These are phyloP conservation scores for Curvularia sp. DNA, from an alignment of 2,329 filamentous ascomycete species.

Conservation along the genomic window DNA sequence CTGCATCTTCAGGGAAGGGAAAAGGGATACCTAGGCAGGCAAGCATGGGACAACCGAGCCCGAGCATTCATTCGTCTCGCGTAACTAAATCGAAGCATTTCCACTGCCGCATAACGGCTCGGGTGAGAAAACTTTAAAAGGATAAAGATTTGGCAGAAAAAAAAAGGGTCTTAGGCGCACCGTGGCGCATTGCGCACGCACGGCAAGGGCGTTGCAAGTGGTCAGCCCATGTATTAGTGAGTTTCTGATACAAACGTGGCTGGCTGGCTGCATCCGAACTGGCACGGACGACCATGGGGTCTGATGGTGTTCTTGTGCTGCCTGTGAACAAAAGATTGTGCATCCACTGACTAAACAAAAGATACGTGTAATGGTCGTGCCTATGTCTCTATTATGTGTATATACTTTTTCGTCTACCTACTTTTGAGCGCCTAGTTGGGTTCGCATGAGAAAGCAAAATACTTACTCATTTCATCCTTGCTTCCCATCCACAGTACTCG, in stretches of 20 bases:
- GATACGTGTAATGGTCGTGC: background rate
- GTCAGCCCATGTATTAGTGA: too few relatives aligned
- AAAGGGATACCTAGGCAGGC: too few relatives aligned
- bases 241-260: background rate
- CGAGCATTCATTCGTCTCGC: too few relatives aligned
- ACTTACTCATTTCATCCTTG: background rate
- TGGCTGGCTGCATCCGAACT: background rate
- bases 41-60: too few relatives aligned
- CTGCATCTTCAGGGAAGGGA: too few relatives aligned
- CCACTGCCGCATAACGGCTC: too few relatives aligned
- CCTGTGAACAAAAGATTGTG: background rate
- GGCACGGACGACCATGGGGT: background rate
- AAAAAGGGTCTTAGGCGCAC: too few relatives aligned
- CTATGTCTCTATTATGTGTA: background rate
- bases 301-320: background rate
- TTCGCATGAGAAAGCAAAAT: background rate
- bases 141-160: too few relatives aligned
- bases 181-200: too few relatives aligned
- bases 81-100: too few relatives aligned
- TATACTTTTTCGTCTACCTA: background rate
- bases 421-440: background rate
- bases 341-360: background rate
- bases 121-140: too few relatives aligned
- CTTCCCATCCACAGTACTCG: constrained; percentile 1
- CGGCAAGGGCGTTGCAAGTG: too few relatives aligned